phyloP scores from a whole-genome alignment of 768 basidiomycete species.

The Lentinula edodes region DNA sequence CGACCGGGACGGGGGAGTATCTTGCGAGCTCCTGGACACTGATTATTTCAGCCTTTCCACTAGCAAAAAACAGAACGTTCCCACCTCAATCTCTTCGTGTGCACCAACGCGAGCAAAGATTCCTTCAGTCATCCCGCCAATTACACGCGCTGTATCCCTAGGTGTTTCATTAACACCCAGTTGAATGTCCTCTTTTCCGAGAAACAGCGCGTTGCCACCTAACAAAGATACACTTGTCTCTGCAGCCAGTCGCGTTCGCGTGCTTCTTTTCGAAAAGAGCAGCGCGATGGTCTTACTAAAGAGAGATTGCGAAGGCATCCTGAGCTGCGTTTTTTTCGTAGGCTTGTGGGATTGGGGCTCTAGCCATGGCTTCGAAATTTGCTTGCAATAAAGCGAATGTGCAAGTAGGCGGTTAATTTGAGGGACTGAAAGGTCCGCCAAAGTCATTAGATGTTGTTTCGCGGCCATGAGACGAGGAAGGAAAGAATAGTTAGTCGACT shows the following conservation, averaged over 20 bases:
- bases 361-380: slow-evolving; percentile 61
- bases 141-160: slow-evolving; percentile 80
- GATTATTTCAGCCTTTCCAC: background rate
- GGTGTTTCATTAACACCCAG: slow-evolving; percentile 90
- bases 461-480: background rate
- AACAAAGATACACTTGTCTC: slow-evolving; percentile 78
- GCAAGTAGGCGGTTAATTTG: slow-evolving; percentile 66
- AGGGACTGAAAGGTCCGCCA: slow-evolving; percentile 77
- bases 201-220: slow-evolving; percentile 86
- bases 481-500: too few relatives aligned
- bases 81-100: slow-evolving; percentile 88
- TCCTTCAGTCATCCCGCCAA: slow-evolving; percentile 94
- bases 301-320: slow-evolving; percentile 68
- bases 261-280: slow-evolving; percentile 90
- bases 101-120: slow-evolving; percentile 95
- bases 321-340: slow-evolving; percentile 29
- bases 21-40: slow-evolving; percentile 78
- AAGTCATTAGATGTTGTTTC: slow-evolving; percentile 72
- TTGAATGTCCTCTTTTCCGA: slow-evolving; percentile 89
- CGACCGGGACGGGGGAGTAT: slow-evolving; percentile 87
- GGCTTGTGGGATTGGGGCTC: slow-evolving; percentile 37
- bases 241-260: slow-evolving; percentile 82
- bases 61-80: slow-evolving; percentile 14
- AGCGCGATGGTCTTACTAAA: slow-evolving; percentile 84
- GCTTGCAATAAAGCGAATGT: slow-evolving; percentile 64